phyloP scores from a whole-genome alignment of 495 filamentous ascomycete species.

The Glarea lozoyensis region DNA sequence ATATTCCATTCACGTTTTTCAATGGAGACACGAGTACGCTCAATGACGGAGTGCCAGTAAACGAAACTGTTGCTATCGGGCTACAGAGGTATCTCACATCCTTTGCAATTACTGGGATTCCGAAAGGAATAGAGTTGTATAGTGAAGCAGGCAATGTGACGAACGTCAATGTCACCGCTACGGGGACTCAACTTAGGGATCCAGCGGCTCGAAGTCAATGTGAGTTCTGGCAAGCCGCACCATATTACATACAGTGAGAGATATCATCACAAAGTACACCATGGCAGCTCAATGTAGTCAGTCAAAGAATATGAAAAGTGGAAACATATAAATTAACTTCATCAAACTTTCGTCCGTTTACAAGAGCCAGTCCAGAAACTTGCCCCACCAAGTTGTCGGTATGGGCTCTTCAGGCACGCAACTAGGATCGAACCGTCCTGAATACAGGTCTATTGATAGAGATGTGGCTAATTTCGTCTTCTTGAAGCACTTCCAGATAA shows the following conservation, averaged over 20 bases:
- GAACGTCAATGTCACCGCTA: slow-evolving; percentile 10
- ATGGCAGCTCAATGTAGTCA: too few relatives aligned
- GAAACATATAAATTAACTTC: too few relatives aligned
- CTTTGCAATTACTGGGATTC: slow-evolving; percentile 36
- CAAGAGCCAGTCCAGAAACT: background rate
- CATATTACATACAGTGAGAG: too few relatives aligned
- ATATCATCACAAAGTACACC: too few relatives aligned
- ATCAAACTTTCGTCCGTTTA: too few relatives aligned
- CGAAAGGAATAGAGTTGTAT: slow-evolving; percentile 20
- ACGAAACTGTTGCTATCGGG: slow-evolving; percentile 29
- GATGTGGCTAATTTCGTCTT: slow-evolving; percentile 39
- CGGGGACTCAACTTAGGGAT: slow-evolving; percentile 12
- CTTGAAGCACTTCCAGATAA: slow-evolving; percentile 42
- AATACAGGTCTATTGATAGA: slow-evolving; percentile 46
- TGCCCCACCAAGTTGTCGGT: background rate
- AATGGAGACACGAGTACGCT: slow-evolving; percentile 26
- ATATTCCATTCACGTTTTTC: slow-evolving; percentile 47
- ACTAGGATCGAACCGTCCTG: slow-evolving; percentile 47
- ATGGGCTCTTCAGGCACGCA: background rate
- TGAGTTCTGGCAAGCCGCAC: slow-evolving; percentile 40
- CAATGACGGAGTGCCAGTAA: too few relatives aligned
- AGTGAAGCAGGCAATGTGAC: slow-evolving; percentile 9
- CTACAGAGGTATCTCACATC: slow-evolving; percentile 53
- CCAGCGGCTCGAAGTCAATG: slow-evolving; percentile 22
- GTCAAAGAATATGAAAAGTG: too few relatives aligned